These are phyloP conservation scores for Dictyostelium citrinum DNA, from an alignment of 78 protist species.

Conservation along the genomic window DNA sequence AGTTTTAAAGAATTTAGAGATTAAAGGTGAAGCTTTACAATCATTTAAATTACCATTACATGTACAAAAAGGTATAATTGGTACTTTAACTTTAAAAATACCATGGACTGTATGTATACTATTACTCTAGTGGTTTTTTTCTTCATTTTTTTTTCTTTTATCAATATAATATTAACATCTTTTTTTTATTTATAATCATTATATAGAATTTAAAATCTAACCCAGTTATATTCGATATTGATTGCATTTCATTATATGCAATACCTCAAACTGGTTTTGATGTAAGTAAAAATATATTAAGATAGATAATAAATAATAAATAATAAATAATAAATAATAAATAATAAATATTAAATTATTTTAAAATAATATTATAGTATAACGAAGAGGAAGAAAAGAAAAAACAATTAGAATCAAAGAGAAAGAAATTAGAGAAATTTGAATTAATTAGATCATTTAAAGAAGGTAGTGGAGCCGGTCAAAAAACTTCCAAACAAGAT, in stretches of 20 bases:
- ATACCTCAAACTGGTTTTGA: conserved; percentile 67
- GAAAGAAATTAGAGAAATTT: conserved; percentile 59
- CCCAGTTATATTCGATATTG: conserved; percentile 74
- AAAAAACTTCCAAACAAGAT: conserved; percentile 3
- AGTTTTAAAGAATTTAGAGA: conserved; percentile 45
- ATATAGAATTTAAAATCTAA: conserved; percentile 40
- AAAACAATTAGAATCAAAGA: conserved; percentile 11
- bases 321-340: no score
- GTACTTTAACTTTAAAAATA: conserved; percentile 49
- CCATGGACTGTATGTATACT: conserved; percentile 69
- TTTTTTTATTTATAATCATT: background rate
- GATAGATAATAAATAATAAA: background rate
- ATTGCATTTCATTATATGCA: conserved; percentile 66
- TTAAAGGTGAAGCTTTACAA: conserved; percentile 73
- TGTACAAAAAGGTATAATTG: conserved; percentile 64
- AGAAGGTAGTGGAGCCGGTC: conserved; percentile 32
- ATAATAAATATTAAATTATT: background rate
- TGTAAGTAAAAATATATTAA: background rate
- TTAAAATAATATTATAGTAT: background rate
- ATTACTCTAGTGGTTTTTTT: background rate
- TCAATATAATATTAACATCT: background rate
- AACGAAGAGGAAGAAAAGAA: conserved; percentile 62
- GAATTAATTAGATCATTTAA: conserved; percentile 63
- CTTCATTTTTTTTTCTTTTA: no score
- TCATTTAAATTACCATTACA: conserved; percentile 63